A percentile compares a stretch with the other conserved stretches of the same genome.
phyloP scores from a whole-genome alignment of 306 rosid species.

The Malus orientalis region DNA sequence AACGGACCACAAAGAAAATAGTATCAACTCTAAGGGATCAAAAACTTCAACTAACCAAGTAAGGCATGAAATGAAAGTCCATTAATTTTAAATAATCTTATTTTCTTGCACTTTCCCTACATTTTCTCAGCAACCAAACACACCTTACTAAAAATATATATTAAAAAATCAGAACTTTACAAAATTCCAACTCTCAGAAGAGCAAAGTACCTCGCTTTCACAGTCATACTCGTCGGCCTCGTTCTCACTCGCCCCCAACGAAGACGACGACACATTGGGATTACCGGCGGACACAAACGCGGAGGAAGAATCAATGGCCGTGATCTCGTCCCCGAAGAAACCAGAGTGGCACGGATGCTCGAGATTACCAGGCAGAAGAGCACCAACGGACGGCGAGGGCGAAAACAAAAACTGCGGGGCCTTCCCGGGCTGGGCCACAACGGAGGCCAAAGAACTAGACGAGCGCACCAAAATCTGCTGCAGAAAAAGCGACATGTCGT shows the following conservation, averaged over 20 bases:
- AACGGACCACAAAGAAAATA: not conserved
- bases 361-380: constrained; percentile 11
- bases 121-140: constrained; percentile 7
- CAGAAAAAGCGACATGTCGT: constrained; percentile 82
- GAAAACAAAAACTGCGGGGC: constrained; percentile 5
- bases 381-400: constrained; percentile 20
- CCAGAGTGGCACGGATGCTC: constrained; percentile 9
- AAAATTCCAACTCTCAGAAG: not conserved
- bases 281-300: constrained; percentile 9
- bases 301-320: constrained; percentile 30
- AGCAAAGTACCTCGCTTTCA: constrained; percentile 64
- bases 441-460: constrained; percentile 21
- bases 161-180: constrained; percentile 2
- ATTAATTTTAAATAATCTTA: not conserved
- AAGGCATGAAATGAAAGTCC: not conserved
- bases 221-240: constrained; percentile 76
- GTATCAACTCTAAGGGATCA: not conserved
- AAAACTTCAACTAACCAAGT: not conserved
- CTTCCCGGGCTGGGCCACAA: not conserved
- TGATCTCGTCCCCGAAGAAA: constrained; percentile 35
- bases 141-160: not conserved
- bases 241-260: constrained; percentile 41
- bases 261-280: constrained; percentile 46
- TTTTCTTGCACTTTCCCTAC: not conserved
- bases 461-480: constrained; percentile 79